A percentile compares a stretch with the other conserved stretches of the same genome.
phyloP scores from a whole-genome alignment of 371 early-diverging fungal species.

The Mortierella sp. region DNA sequence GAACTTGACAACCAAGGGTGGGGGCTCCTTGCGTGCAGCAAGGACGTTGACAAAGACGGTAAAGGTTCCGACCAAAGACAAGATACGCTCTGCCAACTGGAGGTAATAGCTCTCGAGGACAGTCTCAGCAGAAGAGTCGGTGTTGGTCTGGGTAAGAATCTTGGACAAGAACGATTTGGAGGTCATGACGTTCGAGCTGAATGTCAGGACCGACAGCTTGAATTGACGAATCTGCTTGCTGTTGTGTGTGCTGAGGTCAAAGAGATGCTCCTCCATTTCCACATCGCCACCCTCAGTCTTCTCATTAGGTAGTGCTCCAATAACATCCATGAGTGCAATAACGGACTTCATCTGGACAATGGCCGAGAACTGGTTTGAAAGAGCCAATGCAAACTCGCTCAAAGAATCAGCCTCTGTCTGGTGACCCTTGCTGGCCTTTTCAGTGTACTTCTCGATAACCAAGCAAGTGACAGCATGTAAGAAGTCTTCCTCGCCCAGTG shows the following conservation, averaged over 20 bases:
- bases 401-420: conserved; percentile 70
- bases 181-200: conserved; percentile 73
- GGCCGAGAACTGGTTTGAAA: conserved; percentile 75
- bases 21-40: conserved; percentile 55
- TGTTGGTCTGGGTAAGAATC: conserved; percentile 60
- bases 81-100: conserved; percentile 62
- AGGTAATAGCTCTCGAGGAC: conserved; percentile 68
- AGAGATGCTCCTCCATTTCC: conserved; percentile 58
- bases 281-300: conserved; percentile 61
- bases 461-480: conserved; percentile 80
- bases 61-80: conserved; percentile 71
- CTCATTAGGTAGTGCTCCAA: conserved; percentile 76
- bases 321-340: conserved; percentile 67
- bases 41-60: conserved; percentile 60
- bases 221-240: conserved; percentile 82
- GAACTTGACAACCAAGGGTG: conserved; percentile 61
- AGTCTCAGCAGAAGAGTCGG: conserved; percentile 53
- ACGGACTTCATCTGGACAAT: conserved; percentile 79
- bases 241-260: conserved; percentile 62
- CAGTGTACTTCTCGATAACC: conserved; percentile 79
- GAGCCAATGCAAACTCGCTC: conserved; percentile 75
- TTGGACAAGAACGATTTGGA: conserved; percentile 75
- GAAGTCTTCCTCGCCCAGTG: conserved; percentile 84
- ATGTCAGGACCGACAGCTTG: conserved; percentile 80
- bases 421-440: conserved; percentile 64